Percentiles rank a stretch among this genome's conserved stretches.
phyloP scores from a whole-genome alignment of 2,329 filamentous ascomycete species.

The Sphaerostilbella broomeana region DNA sequence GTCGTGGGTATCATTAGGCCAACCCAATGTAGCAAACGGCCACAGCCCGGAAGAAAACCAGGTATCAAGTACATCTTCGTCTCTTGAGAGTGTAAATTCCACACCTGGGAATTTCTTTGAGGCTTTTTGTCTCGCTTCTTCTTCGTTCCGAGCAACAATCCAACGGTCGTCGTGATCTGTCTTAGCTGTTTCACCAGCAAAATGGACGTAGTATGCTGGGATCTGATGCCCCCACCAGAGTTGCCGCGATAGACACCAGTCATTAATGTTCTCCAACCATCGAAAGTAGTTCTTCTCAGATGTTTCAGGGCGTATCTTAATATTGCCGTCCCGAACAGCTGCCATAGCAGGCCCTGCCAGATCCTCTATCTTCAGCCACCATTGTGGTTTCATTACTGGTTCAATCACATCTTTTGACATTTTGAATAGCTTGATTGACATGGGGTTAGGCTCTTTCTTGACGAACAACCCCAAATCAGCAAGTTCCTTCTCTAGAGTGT shows the following conservation, averaged over 20 bases:
- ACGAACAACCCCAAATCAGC: constrained; percentile 74
- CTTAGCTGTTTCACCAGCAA: constrained; percentile 59
- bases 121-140: constrained; percentile 31
- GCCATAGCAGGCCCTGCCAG: constrained; percentile 68
- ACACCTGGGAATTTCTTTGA: background rate
- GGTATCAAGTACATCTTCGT: constrained; percentile 83
- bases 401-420: constrained; percentile 84
- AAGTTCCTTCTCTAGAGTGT: constrained; percentile 70
- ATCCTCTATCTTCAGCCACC: constrained; percentile 85
- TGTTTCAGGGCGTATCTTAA: constrained; percentile 69
- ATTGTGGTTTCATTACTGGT: constrained; percentile 82
- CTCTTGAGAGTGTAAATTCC: constrained; percentile 25
- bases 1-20: constrained; percentile 69
- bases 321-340: constrained; percentile 65
- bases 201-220: constrained; percentile 70
- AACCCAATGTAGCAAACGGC: constrained; percentile 81
- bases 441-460: constrained; percentile 80
- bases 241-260: constrained; percentile 83
- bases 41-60: constrained; percentile 87
- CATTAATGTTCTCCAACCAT: constrained; percentile 73
- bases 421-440: constrained; percentile 73
- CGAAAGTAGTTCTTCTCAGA: constrained; percentile 71
- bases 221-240: constrained; percentile 90
- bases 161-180: constrained; percentile 55
- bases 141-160: constrained; percentile 70